These are phyloP conservation scores for Blastobotrys elegans DNA, from an alignment of 1,139 yeast species.

Conservation along the genomic window DNA sequence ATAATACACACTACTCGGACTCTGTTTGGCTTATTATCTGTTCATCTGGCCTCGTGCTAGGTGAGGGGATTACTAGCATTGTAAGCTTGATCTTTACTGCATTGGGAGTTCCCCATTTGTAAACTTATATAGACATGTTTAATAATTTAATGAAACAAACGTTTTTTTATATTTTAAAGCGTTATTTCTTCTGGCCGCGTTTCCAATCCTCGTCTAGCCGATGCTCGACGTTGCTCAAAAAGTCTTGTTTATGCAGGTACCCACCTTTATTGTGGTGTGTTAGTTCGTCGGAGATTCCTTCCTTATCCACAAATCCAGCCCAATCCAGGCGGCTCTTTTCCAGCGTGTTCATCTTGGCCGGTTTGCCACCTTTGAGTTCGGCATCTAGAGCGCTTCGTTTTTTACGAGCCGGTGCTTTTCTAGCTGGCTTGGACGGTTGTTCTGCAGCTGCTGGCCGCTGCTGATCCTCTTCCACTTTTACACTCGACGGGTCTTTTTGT, in stretches of 20 bases:
- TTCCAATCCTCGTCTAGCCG: conserved; percentile 44
- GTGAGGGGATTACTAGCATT: conserved; percentile 87
- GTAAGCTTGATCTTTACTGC: conserved; percentile 74
- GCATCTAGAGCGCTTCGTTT: conserved; percentile 77
- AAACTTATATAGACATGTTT: conserved; percentile 8
- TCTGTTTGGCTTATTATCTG: conserved; percentile 71
- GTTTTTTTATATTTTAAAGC: too few relatives aligned
- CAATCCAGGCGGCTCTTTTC: conserved; percentile 93
- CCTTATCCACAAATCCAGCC: conserved; percentile 89
- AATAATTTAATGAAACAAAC: background rate
- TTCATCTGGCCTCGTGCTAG: conserved; percentile 87
- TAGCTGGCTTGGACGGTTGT: conserved; percentile 6
- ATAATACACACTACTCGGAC: conserved; percentile 26
- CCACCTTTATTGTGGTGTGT: conserved; percentile 72
- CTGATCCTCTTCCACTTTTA: background rate
- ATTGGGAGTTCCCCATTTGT: conserved; percentile 47
- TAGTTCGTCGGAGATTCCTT: conserved; percentile 79
- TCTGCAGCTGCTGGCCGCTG: background rate
- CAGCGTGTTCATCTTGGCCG: conserved; percentile 76
- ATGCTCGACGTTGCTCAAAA: conserved; percentile 69
- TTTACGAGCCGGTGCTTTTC: conserved; percentile 29
- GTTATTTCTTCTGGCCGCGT: conserved; percentile 7
- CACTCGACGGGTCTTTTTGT: conserved; percentile 6
- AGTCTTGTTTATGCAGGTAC: conserved; percentile 85
- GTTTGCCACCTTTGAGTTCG: conserved; percentile 51